A percentile compares a stretch with the other conserved stretches of the same genome.
Conservation (phyloP, 2,329 filamentous ascomycete genomes). For the Sporothrix pallida region DNA sequence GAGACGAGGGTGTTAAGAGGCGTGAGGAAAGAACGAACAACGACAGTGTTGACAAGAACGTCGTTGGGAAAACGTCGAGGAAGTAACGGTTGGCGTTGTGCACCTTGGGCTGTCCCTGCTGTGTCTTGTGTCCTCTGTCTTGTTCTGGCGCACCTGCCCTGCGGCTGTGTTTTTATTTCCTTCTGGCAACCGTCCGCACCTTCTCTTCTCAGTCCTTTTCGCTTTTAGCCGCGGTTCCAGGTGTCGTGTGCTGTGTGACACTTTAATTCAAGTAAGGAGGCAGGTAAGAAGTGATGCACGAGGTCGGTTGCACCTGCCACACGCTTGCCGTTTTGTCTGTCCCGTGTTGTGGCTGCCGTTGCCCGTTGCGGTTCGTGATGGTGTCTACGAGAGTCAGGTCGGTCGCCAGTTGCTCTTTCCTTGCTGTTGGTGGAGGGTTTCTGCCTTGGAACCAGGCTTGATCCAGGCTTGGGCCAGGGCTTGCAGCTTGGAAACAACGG, state of each 20-base stretch:
- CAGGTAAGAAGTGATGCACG: not conserved
- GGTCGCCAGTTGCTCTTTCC: not conserved
- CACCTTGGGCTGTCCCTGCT: no score
- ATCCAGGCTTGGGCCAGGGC: not conserved
- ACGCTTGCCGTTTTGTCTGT: not conserved
- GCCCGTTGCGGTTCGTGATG: conserved; percentile 18
- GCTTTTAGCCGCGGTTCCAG: conserved; percentile 19
- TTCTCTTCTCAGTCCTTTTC: not conserved
- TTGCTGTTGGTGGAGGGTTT: not conserved
- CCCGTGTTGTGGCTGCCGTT: not conserved
- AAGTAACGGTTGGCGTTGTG: not conserved
- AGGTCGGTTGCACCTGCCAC: conserved; percentile 24
- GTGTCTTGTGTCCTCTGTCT: not conserved
- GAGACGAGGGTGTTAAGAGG: not conserved
- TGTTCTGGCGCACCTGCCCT: conserved; percentile 16
- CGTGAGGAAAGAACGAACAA: not conserved
- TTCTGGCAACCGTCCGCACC: conserved; percentile 1
- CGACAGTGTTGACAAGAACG: not conserved
- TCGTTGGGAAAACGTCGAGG: not conserved
- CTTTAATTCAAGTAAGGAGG: not conserved
- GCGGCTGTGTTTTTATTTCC: not conserved
- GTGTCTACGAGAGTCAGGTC: not conserved
- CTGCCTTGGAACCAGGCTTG: not conserved
- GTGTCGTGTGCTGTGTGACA: conserved; percentile 10
- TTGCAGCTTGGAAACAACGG: not conserved